These are phyloP conservation scores for Saccharomyces pastorianus DNA, from an alignment of 1,139 yeast species.

Conservation along the genomic window DNA sequence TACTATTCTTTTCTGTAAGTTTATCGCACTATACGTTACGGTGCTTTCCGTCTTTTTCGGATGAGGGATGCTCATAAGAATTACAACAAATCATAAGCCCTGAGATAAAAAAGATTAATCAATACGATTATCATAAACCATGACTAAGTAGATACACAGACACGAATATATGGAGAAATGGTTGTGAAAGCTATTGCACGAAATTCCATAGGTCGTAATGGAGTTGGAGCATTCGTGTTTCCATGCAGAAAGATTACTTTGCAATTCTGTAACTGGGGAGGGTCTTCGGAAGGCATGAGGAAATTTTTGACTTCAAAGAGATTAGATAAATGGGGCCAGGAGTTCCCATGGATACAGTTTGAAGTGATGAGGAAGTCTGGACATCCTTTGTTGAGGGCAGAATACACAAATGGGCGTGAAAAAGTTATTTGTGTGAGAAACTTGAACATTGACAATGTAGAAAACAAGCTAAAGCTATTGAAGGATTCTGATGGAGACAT, in stretches of 20 bases:
- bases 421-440: conserved; percentile 60
- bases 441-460: conserved; percentile 44
- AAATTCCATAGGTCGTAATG: conserved; percentile 60
- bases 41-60: not conserved
- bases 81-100: not conserved
- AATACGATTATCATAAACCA: not conserved
- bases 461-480: conserved; percentile 45
- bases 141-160: not conserved
- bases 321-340: conserved; percentile 49
- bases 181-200: conserved; percentile 43
- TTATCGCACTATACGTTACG: not conserved
- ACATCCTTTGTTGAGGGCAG: conserved; percentile 72
- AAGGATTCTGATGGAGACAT: conserved; percentile 55
- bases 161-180: conserved; percentile 17
- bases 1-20: not conserved
- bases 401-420: conserved; percentile 42
- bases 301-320: conserved; percentile 52
- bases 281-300: conserved; percentile 75
- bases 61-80: not conserved
- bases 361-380: conserved; percentile 64
- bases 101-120: not conserved
- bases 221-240: conserved; percentile 64
- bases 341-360: conserved; percentile 62
- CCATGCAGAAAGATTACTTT: conserved; percentile 61
- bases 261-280: conserved; percentile 91